Evolutionary conservation across 2,329 filamentous ascomycete species (phyloP).

Genomic region (Camillea tinctor): DNA sequence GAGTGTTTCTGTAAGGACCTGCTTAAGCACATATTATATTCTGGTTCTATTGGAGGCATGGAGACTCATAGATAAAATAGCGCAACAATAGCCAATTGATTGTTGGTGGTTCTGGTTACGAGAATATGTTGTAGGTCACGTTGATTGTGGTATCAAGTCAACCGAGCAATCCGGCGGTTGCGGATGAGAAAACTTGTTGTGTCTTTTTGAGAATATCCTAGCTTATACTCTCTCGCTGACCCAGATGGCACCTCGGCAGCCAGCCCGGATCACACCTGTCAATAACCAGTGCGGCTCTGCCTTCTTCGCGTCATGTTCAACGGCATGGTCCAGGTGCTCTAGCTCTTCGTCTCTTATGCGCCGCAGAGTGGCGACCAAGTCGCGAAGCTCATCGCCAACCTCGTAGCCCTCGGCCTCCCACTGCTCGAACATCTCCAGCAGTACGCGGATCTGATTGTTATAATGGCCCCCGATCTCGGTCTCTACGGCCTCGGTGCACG

Average conservation of each 20-base stretch:
- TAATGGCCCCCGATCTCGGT: constrained; percentile 97
- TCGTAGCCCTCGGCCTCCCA: constrained; percentile 78
- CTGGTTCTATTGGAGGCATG: too few relatives aligned
- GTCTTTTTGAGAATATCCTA: too few relatives aligned
- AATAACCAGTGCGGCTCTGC: constrained; percentile 87
- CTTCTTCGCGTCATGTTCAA: constrained; percentile 88
- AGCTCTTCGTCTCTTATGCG: constrained; percentile 92
- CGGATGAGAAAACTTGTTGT: neutral
- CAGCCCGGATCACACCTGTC: constrained; percentile 82
- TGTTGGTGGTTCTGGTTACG: too few relatives aligned
- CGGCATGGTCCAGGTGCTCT: constrained; percentile 93
- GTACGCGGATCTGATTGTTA: constrained; percentile 80
- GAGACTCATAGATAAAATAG: too few relatives aligned
- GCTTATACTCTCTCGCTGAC: constrained; percentile 70
- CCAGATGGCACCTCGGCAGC: constrained; percentile 91
- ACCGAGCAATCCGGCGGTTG: neutral
- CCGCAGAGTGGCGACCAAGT: constrained; percentile 71
- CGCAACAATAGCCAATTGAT: too few relatives aligned
- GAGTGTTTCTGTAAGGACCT: too few relatives aligned
- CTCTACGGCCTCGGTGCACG: constrained; percentile 96
- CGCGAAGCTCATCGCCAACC: constrained; percentile 72
- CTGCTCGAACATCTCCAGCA: constrained; percentile 77
- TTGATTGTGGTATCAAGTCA: neutral
- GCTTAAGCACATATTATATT: too few relatives aligned
- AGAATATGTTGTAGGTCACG: too few relatives aligned